Conservation (phyloP, 495 filamentous ascomycete genomes). For the Trichoderma virens region DNA sequence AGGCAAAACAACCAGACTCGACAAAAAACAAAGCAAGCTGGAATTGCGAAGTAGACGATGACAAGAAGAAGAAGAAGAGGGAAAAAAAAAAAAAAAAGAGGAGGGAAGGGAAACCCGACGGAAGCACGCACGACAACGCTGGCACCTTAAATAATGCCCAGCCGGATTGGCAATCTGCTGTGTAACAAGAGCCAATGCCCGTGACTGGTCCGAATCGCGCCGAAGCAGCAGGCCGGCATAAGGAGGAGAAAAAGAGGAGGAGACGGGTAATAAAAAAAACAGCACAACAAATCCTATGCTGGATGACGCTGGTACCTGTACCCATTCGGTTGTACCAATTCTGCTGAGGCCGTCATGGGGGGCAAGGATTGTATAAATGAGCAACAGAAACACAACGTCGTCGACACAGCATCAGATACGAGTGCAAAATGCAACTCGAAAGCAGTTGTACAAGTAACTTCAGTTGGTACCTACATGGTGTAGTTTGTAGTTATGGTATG, state of each 20-base stretch:
- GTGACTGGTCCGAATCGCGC: background rate
- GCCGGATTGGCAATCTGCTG: background rate
- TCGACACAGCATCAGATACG: no score
- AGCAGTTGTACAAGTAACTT: background rate
- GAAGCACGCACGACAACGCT: background rate
- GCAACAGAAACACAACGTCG: no score
- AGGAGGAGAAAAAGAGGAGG: background rate
- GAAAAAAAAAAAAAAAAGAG: background rate
- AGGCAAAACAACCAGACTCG: background rate
- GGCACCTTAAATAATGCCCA: slow-evolving; percentile 1
- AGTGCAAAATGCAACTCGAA: no score
- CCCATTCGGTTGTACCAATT: no score
- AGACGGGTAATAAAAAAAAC: background rate
- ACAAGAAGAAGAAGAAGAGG: background rate
- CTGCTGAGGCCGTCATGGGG: no score
- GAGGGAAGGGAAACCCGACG: background rate
- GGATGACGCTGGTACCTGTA: no score
- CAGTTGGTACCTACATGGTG: no score
- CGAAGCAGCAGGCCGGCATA: background rate
- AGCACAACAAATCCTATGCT: no score
- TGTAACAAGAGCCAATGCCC: background rate
- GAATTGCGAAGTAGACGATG: background rate
- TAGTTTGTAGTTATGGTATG: background rate
- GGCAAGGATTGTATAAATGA: no score
- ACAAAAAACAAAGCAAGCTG: background rate